A percentile compares a stretch with the other conserved stretches of the same genome.
Conservation (phyloP, 768 basidiomycete genomes). For the Boletus bicolor region DNA sequence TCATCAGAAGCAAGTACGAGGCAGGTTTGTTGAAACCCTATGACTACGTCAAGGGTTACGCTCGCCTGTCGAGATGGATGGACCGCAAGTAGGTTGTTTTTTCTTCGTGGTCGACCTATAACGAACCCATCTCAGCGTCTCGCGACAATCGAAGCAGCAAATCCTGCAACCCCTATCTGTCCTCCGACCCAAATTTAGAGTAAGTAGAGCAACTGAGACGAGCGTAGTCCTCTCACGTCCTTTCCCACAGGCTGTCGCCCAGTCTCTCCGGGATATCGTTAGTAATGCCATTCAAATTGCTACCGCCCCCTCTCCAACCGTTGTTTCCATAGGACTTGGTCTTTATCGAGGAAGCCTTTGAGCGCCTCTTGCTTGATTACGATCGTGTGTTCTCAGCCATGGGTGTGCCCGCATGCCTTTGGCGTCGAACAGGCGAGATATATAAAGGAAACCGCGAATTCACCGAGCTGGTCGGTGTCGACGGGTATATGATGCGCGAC, state of each 20-base stretch:
- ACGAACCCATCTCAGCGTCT: conserved; percentile 52
- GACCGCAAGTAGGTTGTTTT: conserved; percentile 67
- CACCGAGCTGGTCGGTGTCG: conserved; percentile 83
- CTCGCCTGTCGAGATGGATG: conserved; percentile 91
- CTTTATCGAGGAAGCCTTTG: conserved; percentile 97
- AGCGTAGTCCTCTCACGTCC: neutral
- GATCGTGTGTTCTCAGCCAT: conserved; percentile 93
- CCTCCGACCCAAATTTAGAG: conserved; percentile 80
- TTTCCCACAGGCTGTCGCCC: conserved; percentile 61
- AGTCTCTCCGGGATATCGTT: conserved; percentile 80
- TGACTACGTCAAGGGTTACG: conserved; percentile 95
- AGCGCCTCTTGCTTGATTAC: conserved; percentile 91
- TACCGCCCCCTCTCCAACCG: neutral
- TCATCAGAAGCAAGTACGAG: conserved; percentile 95
- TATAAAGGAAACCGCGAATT: conserved; percentile 98
- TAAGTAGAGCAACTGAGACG: conserved; percentile 30
- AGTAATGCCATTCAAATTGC: conserved; percentile 13
- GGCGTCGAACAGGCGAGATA: conserved; percentile 96
- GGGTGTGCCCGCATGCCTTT: conserved; percentile 95
- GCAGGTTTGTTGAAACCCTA: conserved; percentile 93
- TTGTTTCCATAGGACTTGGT: conserved; percentile 68
- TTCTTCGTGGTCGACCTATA: neutral
- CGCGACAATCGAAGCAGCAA: conserved; percentile 86
- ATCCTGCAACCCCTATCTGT: conserved; percentile 88
- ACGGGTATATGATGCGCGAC: conserved; percentile 85